A percentile compares a stretch with the other conserved stretches of the same genome.
Conservation (phyloP, 75 land plant species). For the Azolla pinnata region DNA sequence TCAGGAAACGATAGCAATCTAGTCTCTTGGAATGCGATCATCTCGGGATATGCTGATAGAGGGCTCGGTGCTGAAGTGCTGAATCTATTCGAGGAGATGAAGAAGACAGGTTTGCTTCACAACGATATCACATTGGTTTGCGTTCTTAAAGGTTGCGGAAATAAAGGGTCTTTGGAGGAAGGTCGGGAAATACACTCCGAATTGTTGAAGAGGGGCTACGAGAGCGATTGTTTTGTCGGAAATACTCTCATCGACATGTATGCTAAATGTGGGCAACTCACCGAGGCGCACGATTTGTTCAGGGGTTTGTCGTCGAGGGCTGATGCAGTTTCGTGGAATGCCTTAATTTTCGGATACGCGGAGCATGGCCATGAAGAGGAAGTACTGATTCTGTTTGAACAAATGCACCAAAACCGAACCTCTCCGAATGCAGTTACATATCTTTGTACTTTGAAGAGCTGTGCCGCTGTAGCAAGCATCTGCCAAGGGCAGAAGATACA, state of each 20-base stretch:
- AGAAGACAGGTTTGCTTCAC: background rate
- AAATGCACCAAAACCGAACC: constrained; percentile 9
- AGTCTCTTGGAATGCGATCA: constrained; percentile 14
- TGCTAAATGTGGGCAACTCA: no score
- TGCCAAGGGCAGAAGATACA: constrained; percentile 35
- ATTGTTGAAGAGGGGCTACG: background rate
- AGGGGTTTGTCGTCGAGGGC: no score
- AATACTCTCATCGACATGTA: constrained; percentile 16
- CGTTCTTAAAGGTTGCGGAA: constrained; percentile 10
- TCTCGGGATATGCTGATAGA: constrained; percentile 5
- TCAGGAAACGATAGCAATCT: background rate
- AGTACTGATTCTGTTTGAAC: constrained; percentile 9
- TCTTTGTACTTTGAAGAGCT: constrained; percentile 9
- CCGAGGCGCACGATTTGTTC: no score
- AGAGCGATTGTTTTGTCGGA: background rate
- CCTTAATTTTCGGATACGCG: constrained; percentile 11
- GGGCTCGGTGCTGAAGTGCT: constrained; percentile 4
- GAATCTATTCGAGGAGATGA: constrained; percentile 4
- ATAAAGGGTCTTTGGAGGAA: background rate
- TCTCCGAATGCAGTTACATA: constrained; percentile 9
- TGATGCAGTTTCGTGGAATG: constrained; percentile 16
- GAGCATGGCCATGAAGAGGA: constrained; percentile 12
- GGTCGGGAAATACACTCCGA: constrained; percentile 3
- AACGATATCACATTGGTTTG: background rate
- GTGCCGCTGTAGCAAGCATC: background rate